Percentiles rank a stretch among this genome's conserved stretches.
Conservation (phyloP, 148 eudicot species). For the Nyssa sinensis region DNA sequence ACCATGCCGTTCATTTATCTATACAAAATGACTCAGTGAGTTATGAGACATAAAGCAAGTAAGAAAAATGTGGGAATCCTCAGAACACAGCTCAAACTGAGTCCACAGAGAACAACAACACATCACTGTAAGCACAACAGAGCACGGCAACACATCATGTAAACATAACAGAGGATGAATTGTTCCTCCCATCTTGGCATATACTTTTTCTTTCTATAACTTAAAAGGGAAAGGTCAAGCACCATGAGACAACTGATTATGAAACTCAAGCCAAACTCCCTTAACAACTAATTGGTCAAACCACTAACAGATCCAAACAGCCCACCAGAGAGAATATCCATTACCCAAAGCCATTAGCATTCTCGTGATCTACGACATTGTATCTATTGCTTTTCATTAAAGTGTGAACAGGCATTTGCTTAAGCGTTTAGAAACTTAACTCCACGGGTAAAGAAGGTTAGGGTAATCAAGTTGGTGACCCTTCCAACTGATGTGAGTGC, state of each 20-base stretch:
- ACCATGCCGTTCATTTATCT: constrained; percentile 96
- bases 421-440: neutral
- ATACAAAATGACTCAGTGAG: neutral
- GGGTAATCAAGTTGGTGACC: too few relatives aligned
- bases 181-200: neutral
- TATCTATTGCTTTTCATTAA: neutral
- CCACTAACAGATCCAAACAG: neutral
- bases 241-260: neutral
- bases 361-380: neutral
- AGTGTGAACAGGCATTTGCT: neutral
- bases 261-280: neutral
- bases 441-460: neutral
- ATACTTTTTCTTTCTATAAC: neutral
- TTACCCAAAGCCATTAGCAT: too few relatives aligned
- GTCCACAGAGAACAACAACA: neutral
- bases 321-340: too few relatives aligned
- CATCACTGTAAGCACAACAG: too few relatives aligned
- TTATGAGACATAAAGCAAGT: neutral
- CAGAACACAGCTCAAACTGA: neutral
- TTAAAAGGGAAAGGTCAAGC: too few relatives aligned
- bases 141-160: too few relatives aligned
- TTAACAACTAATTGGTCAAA: too few relatives aligned
- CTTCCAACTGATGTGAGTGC: neutral
- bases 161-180: neutral
- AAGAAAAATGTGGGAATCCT: constrained; percentile 36